Base-by-base conservation (phyloP, 192 early-diverging fungal genomes). In the Entomortierella parvispora region DNA sequence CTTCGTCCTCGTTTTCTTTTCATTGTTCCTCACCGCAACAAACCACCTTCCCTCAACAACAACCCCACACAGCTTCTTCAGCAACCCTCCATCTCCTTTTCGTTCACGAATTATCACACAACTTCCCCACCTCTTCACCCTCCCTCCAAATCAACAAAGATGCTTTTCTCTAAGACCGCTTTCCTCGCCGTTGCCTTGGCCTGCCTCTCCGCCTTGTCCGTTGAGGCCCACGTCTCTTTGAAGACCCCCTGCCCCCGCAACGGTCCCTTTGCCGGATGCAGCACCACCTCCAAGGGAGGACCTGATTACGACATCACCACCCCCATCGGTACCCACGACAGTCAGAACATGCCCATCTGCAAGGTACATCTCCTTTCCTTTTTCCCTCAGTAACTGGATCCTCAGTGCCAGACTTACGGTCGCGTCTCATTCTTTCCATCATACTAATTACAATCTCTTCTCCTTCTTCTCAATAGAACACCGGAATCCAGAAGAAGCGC, bases 221-320 rank as follows among this genome's bases (percentile, higher is more conserved):
- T 65, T 48, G 56, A 77, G 69, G 84, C 81, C 44, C 84, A 85
- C 47, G 75, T 82, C 68, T 48, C 65, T 17, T 62, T 82, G n/a
- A 58, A 53, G 15, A 51, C 34, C 33, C 84, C 84, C 7, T 85
- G 84, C 70, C 58, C 68, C 17, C 84, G 81, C 17, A 72, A 68
- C 67, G 51, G 53, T 12, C 45, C 75, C 66, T 32, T 70, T 42
- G 62, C 79, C 17, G 53, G 69, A 51, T 81, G 81, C 65, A 66
- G 71, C 12, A 59, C 72, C 37, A 57, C 80, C 15, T 81, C 82
- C 0, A 45, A 56, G 0, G 85, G 81, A 26, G 14, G 72, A 46
- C 20, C 69, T 1, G 85, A 86, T 67, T 86, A 86, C 65, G 70
- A 66, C 40, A 47, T 84, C 43, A 81, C 62, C 54, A 44, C 79